phyloP scores from a whole-genome alignment of 139 green algal species.

The Gonium pectorale region DNA sequence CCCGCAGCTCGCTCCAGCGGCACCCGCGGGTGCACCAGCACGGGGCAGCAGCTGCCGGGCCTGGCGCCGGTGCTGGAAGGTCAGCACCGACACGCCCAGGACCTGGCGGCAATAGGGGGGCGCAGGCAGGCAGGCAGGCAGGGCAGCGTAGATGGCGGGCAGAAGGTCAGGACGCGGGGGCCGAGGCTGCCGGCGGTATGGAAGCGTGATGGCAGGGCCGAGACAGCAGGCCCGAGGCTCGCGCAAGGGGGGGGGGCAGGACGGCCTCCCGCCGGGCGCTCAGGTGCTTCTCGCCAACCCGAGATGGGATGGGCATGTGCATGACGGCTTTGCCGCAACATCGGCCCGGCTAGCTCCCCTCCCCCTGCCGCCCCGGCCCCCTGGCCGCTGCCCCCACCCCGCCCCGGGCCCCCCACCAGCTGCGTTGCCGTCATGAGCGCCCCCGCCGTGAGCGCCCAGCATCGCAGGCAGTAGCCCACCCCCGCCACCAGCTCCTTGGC shows the following conservation, averaged over 20 bases:
- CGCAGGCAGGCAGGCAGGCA: background rate
- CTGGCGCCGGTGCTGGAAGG: conserved; percentile 46
- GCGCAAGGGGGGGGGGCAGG: no score
- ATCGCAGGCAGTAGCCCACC: conserved; percentile 69
- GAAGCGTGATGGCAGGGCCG: no score
- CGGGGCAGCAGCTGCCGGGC: conserved; percentile 18
- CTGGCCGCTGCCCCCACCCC: background rate
- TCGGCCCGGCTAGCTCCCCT: no score
- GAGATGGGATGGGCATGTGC: no score
- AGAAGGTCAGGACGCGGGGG: background rate
- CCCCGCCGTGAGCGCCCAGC: conserved; percentile 71
- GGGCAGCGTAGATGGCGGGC: background rate
- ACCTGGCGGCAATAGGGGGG: conserved; percentile 39
- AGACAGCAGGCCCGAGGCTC: no score
- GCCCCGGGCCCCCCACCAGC: conserved; percentile 46
- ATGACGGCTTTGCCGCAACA: no score
- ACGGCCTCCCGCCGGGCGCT: no score
- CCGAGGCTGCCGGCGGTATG: no score
- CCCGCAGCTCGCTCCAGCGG: conserved; percentile 22
- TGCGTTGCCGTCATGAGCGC: conserved; percentile 73
- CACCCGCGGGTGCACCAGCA: conserved; percentile 24
- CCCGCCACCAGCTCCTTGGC: conserved; percentile 67
- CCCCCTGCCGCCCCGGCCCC: background rate
- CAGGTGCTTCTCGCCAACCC: no score
- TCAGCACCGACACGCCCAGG: conserved; percentile 63